Base-by-base conservation (phyloP, 495 filamentous ascomycete genomes). In the Penicillium goetzii region DNA sequence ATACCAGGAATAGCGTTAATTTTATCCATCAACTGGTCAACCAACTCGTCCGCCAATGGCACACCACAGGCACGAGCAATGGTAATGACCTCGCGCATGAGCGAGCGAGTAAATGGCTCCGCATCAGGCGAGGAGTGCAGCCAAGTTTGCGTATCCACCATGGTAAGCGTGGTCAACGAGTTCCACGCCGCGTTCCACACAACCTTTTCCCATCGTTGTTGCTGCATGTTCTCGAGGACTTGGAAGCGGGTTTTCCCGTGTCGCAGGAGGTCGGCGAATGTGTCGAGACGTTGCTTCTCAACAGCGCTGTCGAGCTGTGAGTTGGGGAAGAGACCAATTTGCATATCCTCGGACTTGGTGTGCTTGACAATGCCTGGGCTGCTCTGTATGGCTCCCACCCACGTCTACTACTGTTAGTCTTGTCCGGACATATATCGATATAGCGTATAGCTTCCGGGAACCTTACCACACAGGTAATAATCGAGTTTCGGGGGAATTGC, bases 111-210 rank as follows among this genome's bases (percentile, higher is more conserved):
- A 26, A 81, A 68, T 0, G 77, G 73, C 21, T 74, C 75, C 4
- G 81, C 80, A 17, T 81, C 77, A 1, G 66, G 58, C 0, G 75
- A 76, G 0, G 81, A 83, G 4, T 68, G 63, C 15, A 84, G 71
- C 81, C 81, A 85, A 2, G 74, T 68, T 17, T 78, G 73, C 0
- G 80, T 82, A 59, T 84, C 81, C n/a, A 83, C 67, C 65, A 75
- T 58, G 0, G 83, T 84, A n/a, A 84, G 61, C 0, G 83, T 74
- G 0, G 82, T 85, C 21, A 84, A 38, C 0, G 81, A 77, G 65
- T 84, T 85, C 82, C 82, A 84, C 0, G 82, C 82, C 11, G 66
- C 81, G 60, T 85, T 85, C 81, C 82, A 84, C 14, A 84, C 79
- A 12, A 83, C 78, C 58, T 85, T 85, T 41, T 81, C 77, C 83